phyloP scores from a whole-genome alignment of 2,329 filamentous ascomycete genomes.

The Erysiphe pulchra region DNA sequence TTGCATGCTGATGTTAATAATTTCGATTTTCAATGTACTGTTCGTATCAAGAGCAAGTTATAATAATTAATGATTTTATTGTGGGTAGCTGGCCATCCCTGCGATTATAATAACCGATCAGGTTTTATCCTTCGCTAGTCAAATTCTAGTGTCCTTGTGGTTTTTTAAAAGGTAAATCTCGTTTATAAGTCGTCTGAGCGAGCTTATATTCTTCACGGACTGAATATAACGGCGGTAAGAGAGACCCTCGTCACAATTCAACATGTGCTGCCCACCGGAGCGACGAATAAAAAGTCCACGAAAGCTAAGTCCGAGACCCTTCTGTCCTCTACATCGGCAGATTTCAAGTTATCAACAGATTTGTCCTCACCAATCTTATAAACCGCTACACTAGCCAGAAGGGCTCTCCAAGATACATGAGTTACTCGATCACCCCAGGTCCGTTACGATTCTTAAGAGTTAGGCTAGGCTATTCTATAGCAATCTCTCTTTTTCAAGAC shows the following conservation, averaged over 20 bases:
- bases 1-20: too few relatives aligned
- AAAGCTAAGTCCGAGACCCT: neutral
- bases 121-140: too few relatives aligned
- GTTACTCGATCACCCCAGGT: neutral
- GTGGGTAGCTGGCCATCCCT: too few relatives aligned
- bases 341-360: neutral
- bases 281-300: neutral
- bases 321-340: neutral
- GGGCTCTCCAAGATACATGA: neutral
- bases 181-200: too few relatives aligned
- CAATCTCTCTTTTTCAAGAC: neutral
- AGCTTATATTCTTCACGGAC: too few relatives aligned
- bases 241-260: neutral
- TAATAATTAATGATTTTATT: too few relatives aligned
- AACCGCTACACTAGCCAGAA: neutral
- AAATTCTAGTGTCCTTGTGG: too few relatives aligned
- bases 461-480: neutral
- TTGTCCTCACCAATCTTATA: neutral
- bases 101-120: too few relatives aligned
- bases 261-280: neutral
- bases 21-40: too few relatives aligned
- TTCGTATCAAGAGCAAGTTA: too few relatives aligned
- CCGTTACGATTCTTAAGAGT: neutral
- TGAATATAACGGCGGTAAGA: neutral
- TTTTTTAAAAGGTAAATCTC: neutral